Evolutionary conservation across 495 filamentous ascomycete genomes (phyloP).

Genomic region (Penicillium herquei): DNA sequence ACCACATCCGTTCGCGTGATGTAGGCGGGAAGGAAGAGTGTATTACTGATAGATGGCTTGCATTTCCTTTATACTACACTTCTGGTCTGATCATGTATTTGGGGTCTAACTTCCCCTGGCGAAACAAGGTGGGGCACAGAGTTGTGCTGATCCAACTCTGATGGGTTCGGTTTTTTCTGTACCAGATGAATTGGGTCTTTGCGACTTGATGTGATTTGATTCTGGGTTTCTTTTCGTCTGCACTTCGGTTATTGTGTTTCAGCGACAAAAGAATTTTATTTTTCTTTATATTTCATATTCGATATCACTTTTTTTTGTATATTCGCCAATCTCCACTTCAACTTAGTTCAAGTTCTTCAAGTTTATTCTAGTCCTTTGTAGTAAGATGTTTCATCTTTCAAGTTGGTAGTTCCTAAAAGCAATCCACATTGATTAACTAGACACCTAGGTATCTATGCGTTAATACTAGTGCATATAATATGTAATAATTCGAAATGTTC

Average conservation of each 20-base stretch:
- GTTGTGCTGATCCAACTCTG: constrained; percentile 14
- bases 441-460: too few relatives aligned
- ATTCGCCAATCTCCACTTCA: constrained; percentile 18
- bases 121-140: constrained; percentile 21
- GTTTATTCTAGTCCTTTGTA: too few relatives aligned
- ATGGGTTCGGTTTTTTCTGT: neutral
- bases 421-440: too few relatives aligned
- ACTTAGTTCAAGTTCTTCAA: neutral
- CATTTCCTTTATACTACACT: constrained; percentile 13
- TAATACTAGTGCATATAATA: too few relatives aligned
- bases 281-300: neutral
- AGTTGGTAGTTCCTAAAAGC: too few relatives aligned
- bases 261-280: constrained; percentile 28
- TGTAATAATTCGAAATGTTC: too few relatives aligned
- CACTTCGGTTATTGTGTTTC: constrained; percentile 26
- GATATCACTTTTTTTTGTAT: neutral
- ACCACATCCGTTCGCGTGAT: constrained; percentile 4
- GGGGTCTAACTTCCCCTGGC: constrained; percentile 16
- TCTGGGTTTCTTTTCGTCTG: constrained; percentile 7
- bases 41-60: constrained; percentile 38
- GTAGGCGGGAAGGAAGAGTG: constrained; percentile 30
- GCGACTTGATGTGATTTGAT: constrained; percentile 9
- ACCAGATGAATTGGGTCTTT: constrained; percentile 15
- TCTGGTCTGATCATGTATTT: constrained; percentile 8
- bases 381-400: too few relatives aligned